These are phyloP conservation scores for Boletus bicolor DNA, from an alignment of 768 basidiomycete species.

Conservation along the genomic window DNA sequence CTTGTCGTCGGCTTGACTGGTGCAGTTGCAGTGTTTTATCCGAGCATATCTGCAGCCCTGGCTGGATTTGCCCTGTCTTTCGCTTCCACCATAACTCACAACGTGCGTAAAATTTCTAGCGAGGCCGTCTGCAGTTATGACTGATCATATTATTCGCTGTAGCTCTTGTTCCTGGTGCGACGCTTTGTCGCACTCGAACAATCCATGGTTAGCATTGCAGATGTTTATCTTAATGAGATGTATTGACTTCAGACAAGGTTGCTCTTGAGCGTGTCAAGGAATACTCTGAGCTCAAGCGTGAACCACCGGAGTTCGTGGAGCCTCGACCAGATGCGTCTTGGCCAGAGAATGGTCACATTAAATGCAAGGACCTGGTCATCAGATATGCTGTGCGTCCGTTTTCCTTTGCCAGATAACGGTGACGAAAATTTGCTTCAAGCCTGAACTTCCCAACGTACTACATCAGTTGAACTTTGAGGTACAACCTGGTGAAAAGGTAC, in stretches of 20 bases:
- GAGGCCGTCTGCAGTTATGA: background rate
- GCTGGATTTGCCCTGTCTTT: conserved; percentile 89
- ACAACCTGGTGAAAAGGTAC: conserved; percentile 71
- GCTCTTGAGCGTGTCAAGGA: conserved; percentile 89
- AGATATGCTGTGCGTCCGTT: conserved; percentile 61
- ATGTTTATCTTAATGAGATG: background rate
- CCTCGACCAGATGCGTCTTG: conserved; percentile 78
- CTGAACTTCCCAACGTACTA: conserved; percentile 82
- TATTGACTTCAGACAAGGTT: conserved; percentile 43
- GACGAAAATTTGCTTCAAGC: conserved; percentile 40
- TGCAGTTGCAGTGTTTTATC: conserved; percentile 61
- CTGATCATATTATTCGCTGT: conserved; percentile 19
- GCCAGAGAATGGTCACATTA: conserved; percentile 70
- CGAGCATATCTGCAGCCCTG: conserved; percentile 71
- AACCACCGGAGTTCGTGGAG: conserved; percentile 82
- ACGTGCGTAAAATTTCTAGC: conserved; percentile 37
- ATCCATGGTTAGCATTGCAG: conserved; percentile 64
- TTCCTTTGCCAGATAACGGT: conserved; percentile 2
- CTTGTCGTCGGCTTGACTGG: conserved; percentile 72
- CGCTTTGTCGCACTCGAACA: conserved; percentile 88
- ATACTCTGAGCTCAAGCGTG: conserved; percentile 74
- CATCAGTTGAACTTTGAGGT: conserved; percentile 76
- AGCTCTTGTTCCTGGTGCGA: conserved; percentile 68
- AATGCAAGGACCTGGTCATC: conserved; percentile 72
- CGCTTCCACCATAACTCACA: conserved; percentile 68